Evolutionary conservation across 768 basidiomycete genomes (phyloP).

Genomic region (Baorangia bicolor): DNA sequence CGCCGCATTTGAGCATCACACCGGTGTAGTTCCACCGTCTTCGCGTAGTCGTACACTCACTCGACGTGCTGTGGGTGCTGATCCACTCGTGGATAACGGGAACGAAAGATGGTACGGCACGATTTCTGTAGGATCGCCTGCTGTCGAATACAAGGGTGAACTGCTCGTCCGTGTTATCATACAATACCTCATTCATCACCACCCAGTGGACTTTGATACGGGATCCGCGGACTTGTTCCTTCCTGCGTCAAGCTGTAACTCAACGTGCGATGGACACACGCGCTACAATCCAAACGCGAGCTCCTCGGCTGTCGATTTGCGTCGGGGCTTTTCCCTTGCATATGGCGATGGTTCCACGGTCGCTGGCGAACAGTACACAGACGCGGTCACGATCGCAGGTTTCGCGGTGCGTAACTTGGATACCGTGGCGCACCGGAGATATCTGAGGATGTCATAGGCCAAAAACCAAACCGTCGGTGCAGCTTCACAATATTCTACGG

Average conservation of each 20-base stretch:
- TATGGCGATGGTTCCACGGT: slow-evolving; percentile 47
- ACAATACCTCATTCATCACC: background rate
- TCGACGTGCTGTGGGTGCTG: slow-evolving; percentile 7
- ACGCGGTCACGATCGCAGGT: slow-evolving; percentile 40
- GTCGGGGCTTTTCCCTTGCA: slow-evolving; percentile 31
- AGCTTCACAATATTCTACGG: slow-evolving; percentile 18
- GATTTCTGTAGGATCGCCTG: slow-evolving; percentile 26
- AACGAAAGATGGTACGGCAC: slow-evolving; percentile 25
- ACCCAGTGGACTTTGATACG: slow-evolving; percentile 35
- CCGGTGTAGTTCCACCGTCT: background rate
- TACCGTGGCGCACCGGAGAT: background rate
- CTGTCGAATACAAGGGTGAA: slow-evolving; percentile 20
- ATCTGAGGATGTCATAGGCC: slow-evolving; percentile 21
- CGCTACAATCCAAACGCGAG: slow-evolving; percentile 36
- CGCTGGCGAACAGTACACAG: slow-evolving; percentile 38
- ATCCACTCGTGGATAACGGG: slow-evolving; percentile 15
- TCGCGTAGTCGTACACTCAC: background rate
- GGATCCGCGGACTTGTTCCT: slow-evolving; percentile 36
- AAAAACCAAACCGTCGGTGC: slow-evolving; percentile 23
- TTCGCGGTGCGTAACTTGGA: slow-evolving; percentile 11
- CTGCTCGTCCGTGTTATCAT: background rate
- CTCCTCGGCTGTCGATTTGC: slow-evolving; percentile 27
- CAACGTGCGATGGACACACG: slow-evolving; percentile 34
- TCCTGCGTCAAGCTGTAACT: slow-evolving; percentile 27
- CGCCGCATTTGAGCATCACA: slow-evolving; percentile 3